Evolutionary conservation across 139 green algal species (phyloP).

Genomic region (Deuterostichococcus epilithicus): DNA sequence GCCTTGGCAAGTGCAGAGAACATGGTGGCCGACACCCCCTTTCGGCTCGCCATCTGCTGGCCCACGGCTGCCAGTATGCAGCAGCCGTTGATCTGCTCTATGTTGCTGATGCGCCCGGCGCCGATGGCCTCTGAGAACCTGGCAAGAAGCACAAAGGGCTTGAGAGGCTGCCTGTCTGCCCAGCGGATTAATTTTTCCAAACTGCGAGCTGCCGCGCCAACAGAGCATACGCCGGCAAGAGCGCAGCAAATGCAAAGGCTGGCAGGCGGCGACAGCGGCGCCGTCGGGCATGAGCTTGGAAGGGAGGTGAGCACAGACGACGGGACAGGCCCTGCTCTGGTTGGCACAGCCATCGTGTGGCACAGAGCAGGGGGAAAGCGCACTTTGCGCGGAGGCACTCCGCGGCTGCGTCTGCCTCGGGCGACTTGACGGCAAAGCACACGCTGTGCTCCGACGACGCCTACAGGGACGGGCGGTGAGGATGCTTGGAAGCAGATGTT

Average conservation of each 20-base stretch:
- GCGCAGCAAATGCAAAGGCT: background rate
- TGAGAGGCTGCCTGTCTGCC: no score
- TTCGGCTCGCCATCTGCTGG: conserved; percentile 83
- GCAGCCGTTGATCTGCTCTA: conserved; percentile 77
- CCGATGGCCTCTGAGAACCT: conserved; percentile 71
- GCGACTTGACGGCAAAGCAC: conserved; percentile 89
- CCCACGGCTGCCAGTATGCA: conserved; percentile 92
- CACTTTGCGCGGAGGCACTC: conserved; percentile 34
- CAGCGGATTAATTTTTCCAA: no score
- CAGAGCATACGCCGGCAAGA: no score
- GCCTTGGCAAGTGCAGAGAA: conserved; percentile 91
- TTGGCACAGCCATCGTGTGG: no score
- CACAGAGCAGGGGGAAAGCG: background rate
- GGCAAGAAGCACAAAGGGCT: no score
- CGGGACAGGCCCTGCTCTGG: no score
- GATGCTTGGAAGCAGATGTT: background rate
- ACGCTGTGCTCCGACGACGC: conserved; percentile 93
- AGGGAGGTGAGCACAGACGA: no score
- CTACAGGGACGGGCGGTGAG: conserved; percentile 10
- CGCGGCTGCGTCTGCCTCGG: conserved; percentile 42
- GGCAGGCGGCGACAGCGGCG: no score
- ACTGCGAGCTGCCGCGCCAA: no score
- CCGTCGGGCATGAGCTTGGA: no score
- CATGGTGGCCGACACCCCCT: conserved; percentile 85
- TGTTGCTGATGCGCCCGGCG: conserved; percentile 62